Percentiles rank a stretch among this genome's conserved stretches.
Evolutionary conservation across 108 stramenopile genomes (phyloP).

Genomic region (Schizochytrium sp.): DNA sequence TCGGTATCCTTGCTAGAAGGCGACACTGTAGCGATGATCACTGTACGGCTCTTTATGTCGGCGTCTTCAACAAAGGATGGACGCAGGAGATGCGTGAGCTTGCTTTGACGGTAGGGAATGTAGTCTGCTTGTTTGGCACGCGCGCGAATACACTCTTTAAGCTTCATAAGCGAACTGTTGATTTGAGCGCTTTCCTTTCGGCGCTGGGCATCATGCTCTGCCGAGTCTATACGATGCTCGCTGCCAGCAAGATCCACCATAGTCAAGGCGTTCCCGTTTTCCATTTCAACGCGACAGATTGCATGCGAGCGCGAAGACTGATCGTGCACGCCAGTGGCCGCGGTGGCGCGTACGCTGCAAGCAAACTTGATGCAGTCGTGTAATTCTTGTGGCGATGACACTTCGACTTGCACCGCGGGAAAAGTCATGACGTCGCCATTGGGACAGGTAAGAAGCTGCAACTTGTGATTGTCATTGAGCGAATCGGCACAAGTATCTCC

Average conservation of each 20-base stretch:
- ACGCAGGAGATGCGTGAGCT: conserved; percentile 18
- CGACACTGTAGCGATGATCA: conserved; percentile 24
- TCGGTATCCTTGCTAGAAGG: conserved; percentile 36
- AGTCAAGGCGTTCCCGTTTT: conserved; percentile 3
- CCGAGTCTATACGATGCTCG: conserved; percentile 32
- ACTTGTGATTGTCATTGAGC: not conserved
- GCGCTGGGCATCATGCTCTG: conserved; percentile 18
- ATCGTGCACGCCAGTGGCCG: not conserved
- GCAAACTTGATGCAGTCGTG: conserved; percentile 5
- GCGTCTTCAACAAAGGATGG: not conserved
- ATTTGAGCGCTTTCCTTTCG: conserved; percentile 27
- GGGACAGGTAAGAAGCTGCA: not conserved
- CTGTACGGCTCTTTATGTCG: not conserved
- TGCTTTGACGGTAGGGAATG: conserved; percentile 10
- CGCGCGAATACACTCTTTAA: conserved; percentile 32
- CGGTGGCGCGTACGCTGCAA: not conserved
- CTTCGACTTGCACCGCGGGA: not conserved
- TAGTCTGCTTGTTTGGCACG: not conserved
- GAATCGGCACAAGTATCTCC: not conserved
- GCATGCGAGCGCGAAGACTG: conserved; percentile 12
- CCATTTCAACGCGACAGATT: not conserved
- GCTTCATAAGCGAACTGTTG: conserved; percentile 27
- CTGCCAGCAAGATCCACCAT: conserved; percentile 31
- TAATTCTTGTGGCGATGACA: not conserved
- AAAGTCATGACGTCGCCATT: not conserved